Percentiles rank a stretch among this genome's conserved stretches.
These are phyloP conservation scores for Fomes fomentarius DNA, from an alignment of 1,284 basidiomycete species.

Conservation along the genomic window DNA sequence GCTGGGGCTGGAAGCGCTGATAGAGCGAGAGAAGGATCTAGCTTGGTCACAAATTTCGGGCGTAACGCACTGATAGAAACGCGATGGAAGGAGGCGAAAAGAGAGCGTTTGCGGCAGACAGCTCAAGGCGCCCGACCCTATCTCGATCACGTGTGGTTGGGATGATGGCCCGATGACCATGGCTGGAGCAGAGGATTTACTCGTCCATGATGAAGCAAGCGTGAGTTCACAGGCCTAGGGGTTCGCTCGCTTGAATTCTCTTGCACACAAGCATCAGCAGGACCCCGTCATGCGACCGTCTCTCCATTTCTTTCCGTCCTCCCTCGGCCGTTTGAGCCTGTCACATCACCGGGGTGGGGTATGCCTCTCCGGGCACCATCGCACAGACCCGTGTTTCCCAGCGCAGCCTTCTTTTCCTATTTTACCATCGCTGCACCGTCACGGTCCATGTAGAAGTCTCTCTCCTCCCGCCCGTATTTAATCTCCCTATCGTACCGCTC, in stretches of 20 bases:
- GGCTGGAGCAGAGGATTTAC: neutral
- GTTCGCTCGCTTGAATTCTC: neutral
- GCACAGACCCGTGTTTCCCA: neutral
- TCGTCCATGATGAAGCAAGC: neutral
- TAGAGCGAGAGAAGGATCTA: no score
- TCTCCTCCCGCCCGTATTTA: slow-evolving; percentile 12
- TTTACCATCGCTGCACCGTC: neutral
- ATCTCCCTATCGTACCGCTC: neutral
- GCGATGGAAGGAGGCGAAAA: no score
- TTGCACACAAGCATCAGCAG: neutral
- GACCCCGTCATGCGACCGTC: slow-evolving; percentile 13
- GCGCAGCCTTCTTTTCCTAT: slow-evolving; percentile 1
- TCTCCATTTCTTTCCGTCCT: neutral
- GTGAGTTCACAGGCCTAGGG: neutral
- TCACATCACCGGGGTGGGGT: no score
- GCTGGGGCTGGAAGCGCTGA: neutral
- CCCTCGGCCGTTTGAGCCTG: no score
- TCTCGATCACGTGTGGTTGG: neutral
- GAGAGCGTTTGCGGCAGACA: no score
- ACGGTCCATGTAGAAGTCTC: neutral
- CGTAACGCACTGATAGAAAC: no score
- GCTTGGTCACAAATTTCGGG: no score
- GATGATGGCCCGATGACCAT: neutral
- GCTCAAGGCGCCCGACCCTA: neutral
- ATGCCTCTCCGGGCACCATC: neutral